Evolutionary conservation across 2,329 filamentous ascomycete genomes (phyloP).

Genomic region (Leptographium flavum): DNA sequence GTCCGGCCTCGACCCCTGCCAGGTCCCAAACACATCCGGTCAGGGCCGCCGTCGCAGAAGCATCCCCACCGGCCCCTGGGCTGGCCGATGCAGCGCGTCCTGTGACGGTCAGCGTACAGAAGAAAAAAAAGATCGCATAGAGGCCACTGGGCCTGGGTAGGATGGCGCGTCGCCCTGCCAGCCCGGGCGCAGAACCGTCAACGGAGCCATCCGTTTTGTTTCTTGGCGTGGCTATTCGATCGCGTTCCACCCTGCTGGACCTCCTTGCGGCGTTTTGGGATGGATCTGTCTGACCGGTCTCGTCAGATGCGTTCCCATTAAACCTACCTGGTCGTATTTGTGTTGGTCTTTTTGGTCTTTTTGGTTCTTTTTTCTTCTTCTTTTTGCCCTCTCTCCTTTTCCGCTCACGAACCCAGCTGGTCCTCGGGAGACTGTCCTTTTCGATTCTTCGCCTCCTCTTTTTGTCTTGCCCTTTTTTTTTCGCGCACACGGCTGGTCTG

Average conservation of each 20-base stretch:
- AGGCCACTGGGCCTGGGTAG: too few species aligned
- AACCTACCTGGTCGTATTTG: too few species aligned
- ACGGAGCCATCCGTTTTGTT: neutral
- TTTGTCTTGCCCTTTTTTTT: neutral
- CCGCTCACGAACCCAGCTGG: neutral
- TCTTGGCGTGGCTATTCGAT: neutral
- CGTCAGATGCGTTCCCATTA: too few species aligned
- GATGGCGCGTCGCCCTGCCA: too few species aligned
- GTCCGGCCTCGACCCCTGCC: too few species aligned
- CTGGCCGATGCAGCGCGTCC: too few species aligned
- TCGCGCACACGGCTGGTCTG: slow-evolving; percentile 8
- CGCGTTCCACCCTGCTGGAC: neutral
- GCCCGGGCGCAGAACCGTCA: neutral
- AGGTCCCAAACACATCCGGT: too few species aligned
- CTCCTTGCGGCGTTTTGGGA: neutral
- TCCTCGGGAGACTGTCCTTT: neutral
- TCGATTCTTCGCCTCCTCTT: neutral
- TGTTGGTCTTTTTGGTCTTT: too few species aligned
- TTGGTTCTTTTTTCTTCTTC: slow-evolving; percentile 3
- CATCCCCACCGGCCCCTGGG: too few species aligned
- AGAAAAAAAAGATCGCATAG: too few species aligned
- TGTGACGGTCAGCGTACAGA: neutral
- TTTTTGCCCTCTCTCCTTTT: slow-evolving; percentile 5
- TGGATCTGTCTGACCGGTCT: too few species aligned
- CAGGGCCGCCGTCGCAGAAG: too few species aligned